phyloP scores from a whole-genome alignment of 164 flowering plant genomes.

The Buxus sempervirens region DNA sequence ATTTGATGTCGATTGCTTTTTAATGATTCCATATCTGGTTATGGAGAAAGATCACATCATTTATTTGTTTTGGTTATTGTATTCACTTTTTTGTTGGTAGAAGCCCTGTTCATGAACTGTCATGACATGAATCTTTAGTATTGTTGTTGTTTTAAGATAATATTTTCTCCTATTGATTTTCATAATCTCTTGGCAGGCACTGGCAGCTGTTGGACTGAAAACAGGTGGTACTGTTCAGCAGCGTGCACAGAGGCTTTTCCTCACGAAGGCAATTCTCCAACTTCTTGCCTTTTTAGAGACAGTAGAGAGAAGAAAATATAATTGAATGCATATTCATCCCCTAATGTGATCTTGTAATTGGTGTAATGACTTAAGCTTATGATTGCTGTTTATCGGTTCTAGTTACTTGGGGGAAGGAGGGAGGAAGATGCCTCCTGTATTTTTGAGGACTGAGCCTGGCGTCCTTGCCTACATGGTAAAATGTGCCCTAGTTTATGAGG shows the following conservation, averaged over 20 bases:
- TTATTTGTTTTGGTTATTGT: neutral
- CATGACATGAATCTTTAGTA: too few species aligned
- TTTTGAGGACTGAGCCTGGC: neutral
- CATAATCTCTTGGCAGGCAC: constrained; percentile 45
- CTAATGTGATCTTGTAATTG: too few species aligned
- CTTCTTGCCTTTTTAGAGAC: neutral
- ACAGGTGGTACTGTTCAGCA: constrained; percentile 92
- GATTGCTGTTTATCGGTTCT: neutral
- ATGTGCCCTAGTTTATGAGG: neutral
- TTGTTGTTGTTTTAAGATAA: neutral
- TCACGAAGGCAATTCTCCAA: constrained; percentile 65
- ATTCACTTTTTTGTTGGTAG: too few species aligned
- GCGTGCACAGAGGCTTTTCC: constrained; percentile 96
- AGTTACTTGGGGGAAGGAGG: too few species aligned
- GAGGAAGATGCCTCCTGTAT: too few species aligned
- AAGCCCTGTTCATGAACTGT: too few species aligned
- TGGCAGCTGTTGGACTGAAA: constrained; percentile 86
- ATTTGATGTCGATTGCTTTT: too few species aligned
- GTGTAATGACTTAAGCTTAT: neutral
- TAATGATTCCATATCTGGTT: too few species aligned
- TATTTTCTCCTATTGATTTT: neutral
- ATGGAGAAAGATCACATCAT: neutral
- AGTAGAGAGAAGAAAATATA: too few species aligned
- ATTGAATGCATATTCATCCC: too few species aligned
- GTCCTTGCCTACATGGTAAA: neutral